Conservation (phyloP, 148 eudicot species). For the Rhododendron henanense region DNA sequence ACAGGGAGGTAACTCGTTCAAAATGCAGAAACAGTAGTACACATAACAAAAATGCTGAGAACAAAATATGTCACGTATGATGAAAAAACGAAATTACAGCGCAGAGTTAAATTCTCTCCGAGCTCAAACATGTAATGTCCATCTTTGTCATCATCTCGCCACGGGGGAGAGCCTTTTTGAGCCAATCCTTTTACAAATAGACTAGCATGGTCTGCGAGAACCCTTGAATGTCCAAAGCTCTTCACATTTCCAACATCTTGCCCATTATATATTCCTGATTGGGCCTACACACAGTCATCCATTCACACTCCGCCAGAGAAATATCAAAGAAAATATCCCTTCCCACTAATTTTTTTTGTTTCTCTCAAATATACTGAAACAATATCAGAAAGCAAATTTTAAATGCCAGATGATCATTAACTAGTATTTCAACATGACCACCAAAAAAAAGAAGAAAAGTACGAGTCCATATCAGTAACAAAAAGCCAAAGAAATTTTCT, state of each 20-base stretch:
- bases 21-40: constrained; percentile 1
- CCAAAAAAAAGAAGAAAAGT: not conserved
- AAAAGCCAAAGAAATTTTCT: not conserved
- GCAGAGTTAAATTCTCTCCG: constrained; percentile 79
- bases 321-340: constrained; percentile 33
- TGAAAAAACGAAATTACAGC: constrained; percentile 71
- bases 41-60: not conserved
- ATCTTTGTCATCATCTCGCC: constrained; percentile 83
- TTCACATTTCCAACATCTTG: constrained; percentile 67
- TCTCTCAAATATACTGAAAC: constrained; percentile 19
- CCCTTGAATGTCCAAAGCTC: constrained; percentile 52
- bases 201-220: constrained; percentile 43
- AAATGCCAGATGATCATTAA: not conserved
- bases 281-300: constrained; percentile 77
- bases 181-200: constrained; percentile 44
- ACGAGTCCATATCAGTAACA: not conserved
- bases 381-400: not conserved
- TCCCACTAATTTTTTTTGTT: constrained; percentile 16
- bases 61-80: constrained; percentile 23
- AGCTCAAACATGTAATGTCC: constrained; percentile 84
- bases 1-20: not conserved
- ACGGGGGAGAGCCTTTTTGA: constrained; percentile 68
- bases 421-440: not conserved
- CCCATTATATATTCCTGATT: constrained; percentile 61
- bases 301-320: constrained; percentile 38